phyloP scores from a whole-genome alignment of 352 stramenopile species.

The Globisporangium mamillatum region DNA sequence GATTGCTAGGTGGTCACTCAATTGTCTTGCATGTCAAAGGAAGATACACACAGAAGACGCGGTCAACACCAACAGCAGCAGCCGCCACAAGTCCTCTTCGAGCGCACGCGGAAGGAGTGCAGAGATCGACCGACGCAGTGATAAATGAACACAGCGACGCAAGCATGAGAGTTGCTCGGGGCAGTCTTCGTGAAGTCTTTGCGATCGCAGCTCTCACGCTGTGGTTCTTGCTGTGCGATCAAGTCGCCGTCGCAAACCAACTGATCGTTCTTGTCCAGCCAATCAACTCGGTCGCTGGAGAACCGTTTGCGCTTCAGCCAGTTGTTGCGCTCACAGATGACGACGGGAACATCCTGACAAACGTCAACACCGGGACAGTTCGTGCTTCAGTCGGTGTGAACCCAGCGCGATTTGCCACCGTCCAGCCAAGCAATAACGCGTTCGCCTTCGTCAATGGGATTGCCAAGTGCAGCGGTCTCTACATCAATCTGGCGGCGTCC shows the following conservation, averaged over 20 bases:
- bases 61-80: background rate
- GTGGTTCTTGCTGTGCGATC: conserved; percentile 1
- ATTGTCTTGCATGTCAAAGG: background rate
- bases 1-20: conserved; percentile 1
- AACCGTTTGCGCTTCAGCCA: conserved; percentile 55
- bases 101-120: background rate
- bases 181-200: background rate
- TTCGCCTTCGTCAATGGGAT: conserved; percentile 80
- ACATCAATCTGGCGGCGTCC: conserved; percentile 55
- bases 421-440: conserved; percentile 39
- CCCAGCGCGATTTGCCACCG: conserved; percentile 43
- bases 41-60: background rate
- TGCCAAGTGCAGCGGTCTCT: conserved; percentile 65
- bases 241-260: conserved; percentile 27
- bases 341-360: conserved; percentile 70
- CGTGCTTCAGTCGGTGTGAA: conserved; percentile 51
- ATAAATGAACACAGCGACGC: background rate
- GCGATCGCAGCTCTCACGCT: background rate
- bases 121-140: background rate
- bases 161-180: background rate
- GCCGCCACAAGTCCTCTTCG: background rate
- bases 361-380: conserved; percentile 51
- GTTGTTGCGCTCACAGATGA: conserved; percentile 75
- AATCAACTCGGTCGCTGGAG: conserved; percentile 54
- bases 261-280: conserved; percentile 71